Evolutionary conservation across 2,329 filamentous ascomycete species (phyloP).

Genomic region (Colletotrichum sp.): DNA sequence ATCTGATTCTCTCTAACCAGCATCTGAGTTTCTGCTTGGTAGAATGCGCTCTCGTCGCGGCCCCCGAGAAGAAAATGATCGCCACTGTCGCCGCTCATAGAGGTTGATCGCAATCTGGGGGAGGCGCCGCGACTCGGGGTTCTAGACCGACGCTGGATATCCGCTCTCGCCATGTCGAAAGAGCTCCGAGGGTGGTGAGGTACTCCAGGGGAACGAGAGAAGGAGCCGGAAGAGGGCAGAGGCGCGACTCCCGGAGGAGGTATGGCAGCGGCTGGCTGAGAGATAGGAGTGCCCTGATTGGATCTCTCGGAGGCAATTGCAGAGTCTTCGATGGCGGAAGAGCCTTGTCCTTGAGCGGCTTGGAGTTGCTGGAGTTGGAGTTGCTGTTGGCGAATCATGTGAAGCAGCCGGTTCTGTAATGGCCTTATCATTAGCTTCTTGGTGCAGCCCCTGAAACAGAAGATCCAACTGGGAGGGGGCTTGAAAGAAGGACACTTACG

Average conservation of each 20-base stretch:
- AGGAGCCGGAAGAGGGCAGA: constrained; percentile 45
- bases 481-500: constrained; percentile 45
- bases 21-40: constrained; percentile 83
- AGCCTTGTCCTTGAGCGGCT: constrained; percentile 37
- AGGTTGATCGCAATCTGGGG: constrained; percentile 61
- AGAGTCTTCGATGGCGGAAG: constrained; percentile 56
- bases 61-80: constrained; percentile 66
- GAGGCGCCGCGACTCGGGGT: constrained; percentile 64
- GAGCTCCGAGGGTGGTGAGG: constrained; percentile 60
- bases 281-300: constrained; percentile 40
- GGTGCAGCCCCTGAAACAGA: not conserved
- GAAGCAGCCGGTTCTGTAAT: constrained; percentile 72
- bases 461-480: not conserved
- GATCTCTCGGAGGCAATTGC: constrained; percentile 51
- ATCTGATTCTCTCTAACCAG: constrained; percentile 83
- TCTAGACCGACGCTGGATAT: constrained; percentile 61
- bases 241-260: constrained; percentile 28
- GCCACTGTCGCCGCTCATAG: constrained; percentile 62
- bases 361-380: constrained; percentile 70
- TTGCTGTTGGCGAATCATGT: constrained; percentile 79
- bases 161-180: constrained; percentile 62
- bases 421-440: constrained; percentile 15
- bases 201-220: constrained; percentile 56
- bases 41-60: constrained; percentile 78
- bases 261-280: constrained; percentile 28